A percentile compares a stretch with the other conserved stretches of the same genome.
phyloP scores from a whole-genome alignment of 441 rosid species.

The Aleurites moluccanus region DNA sequence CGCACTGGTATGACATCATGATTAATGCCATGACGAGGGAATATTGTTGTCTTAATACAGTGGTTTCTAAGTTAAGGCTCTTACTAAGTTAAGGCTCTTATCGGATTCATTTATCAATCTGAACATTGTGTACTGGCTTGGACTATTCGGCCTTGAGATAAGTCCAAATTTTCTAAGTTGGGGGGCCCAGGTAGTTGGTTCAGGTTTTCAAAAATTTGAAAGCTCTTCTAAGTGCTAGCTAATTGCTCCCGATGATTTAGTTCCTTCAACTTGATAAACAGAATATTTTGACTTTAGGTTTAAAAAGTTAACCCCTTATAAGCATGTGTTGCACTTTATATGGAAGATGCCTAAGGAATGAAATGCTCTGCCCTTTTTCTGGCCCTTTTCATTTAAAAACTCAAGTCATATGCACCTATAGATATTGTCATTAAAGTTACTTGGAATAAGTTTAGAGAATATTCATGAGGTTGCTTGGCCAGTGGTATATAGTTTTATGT shows the following conservation, averaged over 20 bases:
- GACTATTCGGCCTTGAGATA: not conserved
- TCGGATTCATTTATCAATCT: not conserved
- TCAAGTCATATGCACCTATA: not conserved
- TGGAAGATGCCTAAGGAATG: not conserved
- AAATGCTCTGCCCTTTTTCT: not conserved
- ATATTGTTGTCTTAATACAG: not conserved
- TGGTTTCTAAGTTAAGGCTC: not conserved
- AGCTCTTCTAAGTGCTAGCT: not conserved
- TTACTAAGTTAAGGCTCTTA: no score
- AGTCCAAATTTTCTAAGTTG: not conserved
- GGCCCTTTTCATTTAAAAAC: not conserved
- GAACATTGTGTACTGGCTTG: not conserved
- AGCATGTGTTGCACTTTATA: not conserved
- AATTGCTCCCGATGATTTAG: not conserved
- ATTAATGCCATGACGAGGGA: not conserved
- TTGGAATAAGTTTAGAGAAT: not conserved
- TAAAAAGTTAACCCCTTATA: not conserved
- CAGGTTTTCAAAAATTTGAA: not conserved
- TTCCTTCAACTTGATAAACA: not conserved
- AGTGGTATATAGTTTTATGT: not conserved
- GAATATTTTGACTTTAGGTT: not conserved
- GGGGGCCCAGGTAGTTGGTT: not conserved
- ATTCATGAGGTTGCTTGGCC: not conserved
- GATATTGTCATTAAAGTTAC: not conserved
- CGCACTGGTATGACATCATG: not conserved